Percentiles rank a stretch among this genome's conserved stretches.
These are phyloP conservation scores for Peziza echinospora DNA, from an alignment of 495 filamentous ascomycete species.

Conservation along the genomic window DNA sequence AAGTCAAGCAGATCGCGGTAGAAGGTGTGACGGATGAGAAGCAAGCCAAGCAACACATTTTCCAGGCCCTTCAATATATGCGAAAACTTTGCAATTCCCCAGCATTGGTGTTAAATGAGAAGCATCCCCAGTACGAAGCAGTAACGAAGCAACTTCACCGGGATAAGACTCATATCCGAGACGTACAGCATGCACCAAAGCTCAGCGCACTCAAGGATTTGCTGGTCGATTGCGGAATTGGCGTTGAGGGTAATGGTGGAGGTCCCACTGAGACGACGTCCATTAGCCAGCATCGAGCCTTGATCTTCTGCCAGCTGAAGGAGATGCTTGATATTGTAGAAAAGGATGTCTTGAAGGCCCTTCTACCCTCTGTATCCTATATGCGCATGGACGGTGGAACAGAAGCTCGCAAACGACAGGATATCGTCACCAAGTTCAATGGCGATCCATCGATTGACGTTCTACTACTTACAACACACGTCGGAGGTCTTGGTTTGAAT, in stretches of 20 bases:
- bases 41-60: slow-evolving; percentile 90
- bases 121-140: slow-evolving; percentile 72
- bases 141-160: slow-evolving; percentile 50
- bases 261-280: slow-evolving; percentile 48
- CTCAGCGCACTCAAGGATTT: slow-evolving; percentile 72
- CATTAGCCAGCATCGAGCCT: slow-evolving; percentile 81
- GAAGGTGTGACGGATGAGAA: slow-evolving; percentile 63
- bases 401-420: slow-evolving; percentile 72
- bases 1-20: slow-evolving; percentile 58
- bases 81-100: slow-evolving; percentile 96
- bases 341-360: slow-evolving; percentile 61
- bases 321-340: slow-evolving; percentile 99
- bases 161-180: slow-evolving; percentile 55
- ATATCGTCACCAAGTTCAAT: slow-evolving; percentile 97
- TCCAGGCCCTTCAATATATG: slow-evolving; percentile 98
- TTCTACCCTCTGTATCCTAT: slow-evolving; percentile 71
- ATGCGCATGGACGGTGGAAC: slow-evolving; percentile 81
- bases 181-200: slow-evolving; percentile 79
- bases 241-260: slow-evolving; percentile 37
- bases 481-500: slow-evolving; percentile 86
- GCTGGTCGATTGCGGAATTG: slow-evolving; percentile 88
- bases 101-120: slow-evolving; percentile 80
- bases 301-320: slow-evolving; percentile 98
- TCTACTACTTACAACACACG: slow-evolving; percentile 75
- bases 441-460: slow-evolving; percentile 89